Percentiles rank a stretch among this genome's conserved stretches.
Evolutionary conservation across 2,329 filamentous ascomycete species (phyloP).

Genomic region (Akanthomyces dipterigenus): DNA sequence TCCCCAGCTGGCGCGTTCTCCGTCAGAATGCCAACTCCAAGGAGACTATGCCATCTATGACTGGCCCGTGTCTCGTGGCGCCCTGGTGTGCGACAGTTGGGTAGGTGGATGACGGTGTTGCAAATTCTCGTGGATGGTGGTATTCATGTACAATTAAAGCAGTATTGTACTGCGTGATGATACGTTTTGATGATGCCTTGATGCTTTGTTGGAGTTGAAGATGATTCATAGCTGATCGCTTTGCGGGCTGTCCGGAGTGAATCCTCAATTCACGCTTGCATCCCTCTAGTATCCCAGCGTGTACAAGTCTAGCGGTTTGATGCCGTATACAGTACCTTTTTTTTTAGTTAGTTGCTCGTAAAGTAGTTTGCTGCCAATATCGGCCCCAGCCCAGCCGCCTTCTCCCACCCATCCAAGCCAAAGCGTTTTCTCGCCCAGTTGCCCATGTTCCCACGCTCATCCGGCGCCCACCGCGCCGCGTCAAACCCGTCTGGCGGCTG

Average conservation of each 20-base stretch:
- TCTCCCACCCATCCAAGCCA: constrained; percentile 34
- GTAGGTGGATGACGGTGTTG: constrained; percentile 59
- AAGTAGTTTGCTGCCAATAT: constrained; percentile 8
- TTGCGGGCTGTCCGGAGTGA: no score
- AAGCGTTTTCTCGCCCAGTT: constrained; percentile 33
- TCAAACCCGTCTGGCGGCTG: constrained; percentile 27
- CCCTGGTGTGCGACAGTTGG: constrained; percentile 60
- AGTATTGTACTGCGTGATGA: constrained; percentile 1
- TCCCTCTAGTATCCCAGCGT: no score
- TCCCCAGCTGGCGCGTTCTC: no score
- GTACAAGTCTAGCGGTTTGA: no score
- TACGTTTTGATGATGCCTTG: neutral
- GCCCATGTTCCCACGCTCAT: constrained; percentile 28
- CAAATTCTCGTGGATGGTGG: constrained; percentile 69
- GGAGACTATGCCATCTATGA: no score
- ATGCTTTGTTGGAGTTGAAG: no score
- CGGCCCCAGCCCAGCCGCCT: constrained; percentile 41
- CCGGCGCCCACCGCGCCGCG: constrained; percentile 24
- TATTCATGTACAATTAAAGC: constrained; percentile 66
- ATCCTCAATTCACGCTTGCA: no score
- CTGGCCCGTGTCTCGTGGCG: no score
- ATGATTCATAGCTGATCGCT: no score
- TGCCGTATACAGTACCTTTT: no score
- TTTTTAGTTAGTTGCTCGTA: neutral
- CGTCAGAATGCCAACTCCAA: no score